Evolutionary conservation across 78 protist genomes (phyloP).

Genomic region (Speleostelium caveatum): DNA sequence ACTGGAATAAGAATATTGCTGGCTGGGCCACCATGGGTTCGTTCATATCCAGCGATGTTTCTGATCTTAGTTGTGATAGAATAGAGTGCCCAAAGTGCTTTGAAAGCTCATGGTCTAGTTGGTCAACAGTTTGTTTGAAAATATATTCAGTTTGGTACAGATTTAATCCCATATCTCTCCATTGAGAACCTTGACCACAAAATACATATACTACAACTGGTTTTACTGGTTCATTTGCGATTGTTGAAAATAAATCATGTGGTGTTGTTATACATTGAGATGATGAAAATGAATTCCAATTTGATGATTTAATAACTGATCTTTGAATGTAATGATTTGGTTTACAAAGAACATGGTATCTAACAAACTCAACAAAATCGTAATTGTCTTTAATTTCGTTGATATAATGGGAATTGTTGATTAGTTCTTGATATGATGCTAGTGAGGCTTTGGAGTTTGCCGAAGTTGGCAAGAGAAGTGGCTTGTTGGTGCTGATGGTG

Average conservation of each 20-base stretch:
- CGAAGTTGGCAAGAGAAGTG: conserved; percentile 37
- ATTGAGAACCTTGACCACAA: conserved; percentile 77
- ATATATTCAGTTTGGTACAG: conserved; percentile 1
- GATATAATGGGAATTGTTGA: neutral
- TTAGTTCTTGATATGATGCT: neutral
- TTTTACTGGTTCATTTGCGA: neutral
- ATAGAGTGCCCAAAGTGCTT: conserved; percentile 21
- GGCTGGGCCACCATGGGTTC: conserved; percentile 23
- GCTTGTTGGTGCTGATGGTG: no score
- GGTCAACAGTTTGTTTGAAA: neutral
- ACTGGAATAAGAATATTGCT: conserved; percentile 1
- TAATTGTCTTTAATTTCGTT: neutral
- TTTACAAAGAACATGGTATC: neutral
- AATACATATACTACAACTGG: conserved; percentile 2
- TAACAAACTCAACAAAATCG: conserved; percentile 12
- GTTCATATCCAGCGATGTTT: neutral
- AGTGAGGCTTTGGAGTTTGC: conserved; percentile 38
- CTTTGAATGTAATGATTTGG: neutral
- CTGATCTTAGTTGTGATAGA: neutral
- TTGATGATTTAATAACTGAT: neutral
- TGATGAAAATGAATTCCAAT: conserved; percentile 1
- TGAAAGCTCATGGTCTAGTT: neutral
- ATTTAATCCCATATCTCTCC: conserved; percentile 7
- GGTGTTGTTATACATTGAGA: neutral
- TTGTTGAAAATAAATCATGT: neutral